Evolutionary conservation across 2,329 filamentous ascomycete species (phyloP).

Genomic region (Colletotrichum sp.): DNA sequence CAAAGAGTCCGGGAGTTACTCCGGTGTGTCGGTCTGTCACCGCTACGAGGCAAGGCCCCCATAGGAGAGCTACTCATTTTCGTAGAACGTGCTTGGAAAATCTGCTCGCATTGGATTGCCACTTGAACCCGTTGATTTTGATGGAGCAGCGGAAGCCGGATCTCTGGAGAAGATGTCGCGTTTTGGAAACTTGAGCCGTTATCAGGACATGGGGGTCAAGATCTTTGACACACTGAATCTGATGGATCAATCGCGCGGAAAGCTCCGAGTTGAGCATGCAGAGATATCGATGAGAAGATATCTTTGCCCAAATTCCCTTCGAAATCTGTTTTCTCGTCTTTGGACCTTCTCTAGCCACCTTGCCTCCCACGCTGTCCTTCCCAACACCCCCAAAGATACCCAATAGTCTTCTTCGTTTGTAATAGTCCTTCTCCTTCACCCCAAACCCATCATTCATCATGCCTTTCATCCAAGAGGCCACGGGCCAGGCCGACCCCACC

Average conservation of each 20-base stretch:
- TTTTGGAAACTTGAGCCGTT: background rate
- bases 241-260: background rate
- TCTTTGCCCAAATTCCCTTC: background rate
- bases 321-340: background rate
- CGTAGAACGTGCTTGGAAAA: background rate
- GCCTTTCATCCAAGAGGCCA: conserved; percentile 12
- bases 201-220: background rate
- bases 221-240: background rate
- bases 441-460: background rate
- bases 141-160: background rate
- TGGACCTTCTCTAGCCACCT: background rate
- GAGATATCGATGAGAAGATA: background rate
- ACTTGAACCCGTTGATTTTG: background rate
- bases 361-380: background rate
- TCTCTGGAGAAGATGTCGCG: background rate
- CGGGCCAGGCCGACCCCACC: background rate
- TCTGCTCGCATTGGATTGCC: background rate
- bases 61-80: background rate
- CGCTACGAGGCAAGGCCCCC: background rate
- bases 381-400: background rate
- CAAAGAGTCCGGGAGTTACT: background rate
- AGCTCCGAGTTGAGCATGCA: background rate
- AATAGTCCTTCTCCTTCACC: background rate
- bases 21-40: background rate
- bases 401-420: background rate